Conservation (phyloP, 2,329 filamentous ascomycete genomes). For the Pseudocercospora fijiensis region DNA sequence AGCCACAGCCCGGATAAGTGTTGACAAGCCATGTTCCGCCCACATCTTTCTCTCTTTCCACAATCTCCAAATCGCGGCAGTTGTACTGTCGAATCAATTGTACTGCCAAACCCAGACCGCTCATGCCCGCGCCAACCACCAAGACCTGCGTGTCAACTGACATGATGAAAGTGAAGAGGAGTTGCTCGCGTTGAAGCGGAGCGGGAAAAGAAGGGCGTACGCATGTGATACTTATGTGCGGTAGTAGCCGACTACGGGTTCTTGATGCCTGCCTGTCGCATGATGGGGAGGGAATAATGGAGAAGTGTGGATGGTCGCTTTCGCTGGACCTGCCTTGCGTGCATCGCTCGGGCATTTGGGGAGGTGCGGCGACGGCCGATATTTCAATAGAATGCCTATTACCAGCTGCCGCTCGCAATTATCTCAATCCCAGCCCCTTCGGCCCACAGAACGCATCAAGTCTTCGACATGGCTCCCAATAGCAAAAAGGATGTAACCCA, state of each 20-base stretch:
- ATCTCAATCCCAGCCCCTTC: conserved; percentile 3
- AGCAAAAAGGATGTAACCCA: conserved; percentile 18
- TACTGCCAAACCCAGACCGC: conserved; percentile 49
- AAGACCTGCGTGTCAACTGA: conserved; percentile 48
- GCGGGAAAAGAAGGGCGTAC: not conserved
- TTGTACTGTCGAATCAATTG: conserved; percentile 46
- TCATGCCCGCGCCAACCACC: conserved; percentile 53
- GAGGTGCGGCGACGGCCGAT: conserved; percentile 1
- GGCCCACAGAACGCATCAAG: not conserved
- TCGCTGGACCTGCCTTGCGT: not conserved
- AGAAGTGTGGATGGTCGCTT: not conserved
- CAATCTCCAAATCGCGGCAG: conserved; percentile 44
- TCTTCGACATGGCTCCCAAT: conserved; percentile 6
- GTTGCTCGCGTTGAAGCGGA: not conserved
- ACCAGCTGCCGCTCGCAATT: not conserved
- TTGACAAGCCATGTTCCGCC: conserved; percentile 42
- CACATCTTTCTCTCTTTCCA: conserved; percentile 45
- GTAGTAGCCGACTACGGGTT: not conserved
- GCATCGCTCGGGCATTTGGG: not conserved
- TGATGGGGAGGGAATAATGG: not conserved
- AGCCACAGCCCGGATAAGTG: not conserved
- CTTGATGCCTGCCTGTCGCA: not conserved
- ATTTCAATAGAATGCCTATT: not conserved
- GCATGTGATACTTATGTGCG: not conserved
- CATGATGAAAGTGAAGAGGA: conserved; percentile 21